These are phyloP conservation scores for Backusella parvicylindrica DNA, from an alignment of 192 early-diverging fungal species.

Conservation along the genomic window DNA sequence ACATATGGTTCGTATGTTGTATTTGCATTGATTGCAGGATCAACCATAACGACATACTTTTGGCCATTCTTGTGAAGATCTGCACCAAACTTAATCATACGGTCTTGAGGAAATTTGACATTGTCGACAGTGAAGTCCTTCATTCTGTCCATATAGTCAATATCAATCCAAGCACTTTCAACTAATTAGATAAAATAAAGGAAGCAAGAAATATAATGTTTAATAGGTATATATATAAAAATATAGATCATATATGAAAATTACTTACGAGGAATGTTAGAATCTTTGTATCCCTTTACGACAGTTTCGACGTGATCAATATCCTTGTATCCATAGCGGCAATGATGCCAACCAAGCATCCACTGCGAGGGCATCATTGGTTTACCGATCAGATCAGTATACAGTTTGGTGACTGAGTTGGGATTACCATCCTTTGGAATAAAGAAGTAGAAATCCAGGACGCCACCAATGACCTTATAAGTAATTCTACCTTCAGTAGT, in stretches of 20 bases:
- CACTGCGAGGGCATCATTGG: conserved; percentile 49
- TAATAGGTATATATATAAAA: not conserved
- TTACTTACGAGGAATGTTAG: conserved; percentile 53
- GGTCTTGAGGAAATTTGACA: conserved; percentile 46
- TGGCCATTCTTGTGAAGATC: conserved; percentile 46
- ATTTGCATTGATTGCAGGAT: conserved; percentile 56
- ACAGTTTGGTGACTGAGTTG: conserved; percentile 33
- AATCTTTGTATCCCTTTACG: conserved; percentile 50
- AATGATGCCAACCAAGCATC: conserved; percentile 33
- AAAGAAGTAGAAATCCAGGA: conserved; percentile 61
- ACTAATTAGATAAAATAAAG: not conserved
- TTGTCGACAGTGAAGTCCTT: conserved; percentile 62
- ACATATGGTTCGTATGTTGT: conserved; percentile 50
- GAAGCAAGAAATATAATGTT: not conserved
- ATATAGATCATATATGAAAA: not conserved
- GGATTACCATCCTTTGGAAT: conserved; percentile 42
- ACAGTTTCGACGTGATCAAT: conserved; percentile 51
- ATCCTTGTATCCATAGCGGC: conserved; percentile 49
- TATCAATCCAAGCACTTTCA: conserved; percentile 53
- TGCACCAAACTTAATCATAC: conserved; percentile 44
- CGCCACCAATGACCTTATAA: conserved; percentile 66
- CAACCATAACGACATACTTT: conserved; percentile 57
- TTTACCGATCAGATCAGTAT: conserved; percentile 62
- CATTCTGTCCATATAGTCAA: conserved; percentile 67
- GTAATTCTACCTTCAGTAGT: conserved; percentile 43